Conservation (phyloP, 352 stramenopile species). For the Globisporangium alternatum region DNA sequence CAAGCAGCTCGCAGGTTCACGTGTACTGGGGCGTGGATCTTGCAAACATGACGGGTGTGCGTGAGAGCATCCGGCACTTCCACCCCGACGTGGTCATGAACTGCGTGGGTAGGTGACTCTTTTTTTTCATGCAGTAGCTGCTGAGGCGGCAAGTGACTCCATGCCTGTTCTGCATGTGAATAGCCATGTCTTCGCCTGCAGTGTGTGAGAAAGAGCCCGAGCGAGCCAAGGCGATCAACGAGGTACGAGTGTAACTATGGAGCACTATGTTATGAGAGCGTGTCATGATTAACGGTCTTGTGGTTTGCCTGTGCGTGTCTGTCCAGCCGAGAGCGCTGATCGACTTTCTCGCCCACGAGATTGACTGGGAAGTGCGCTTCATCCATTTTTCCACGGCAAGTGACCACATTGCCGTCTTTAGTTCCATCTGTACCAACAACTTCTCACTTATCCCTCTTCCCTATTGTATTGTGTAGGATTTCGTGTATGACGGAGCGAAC, state of each 20-base stretch:
- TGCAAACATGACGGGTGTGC: constrained; percentile 23
- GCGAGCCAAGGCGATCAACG: constrained; percentile 36
- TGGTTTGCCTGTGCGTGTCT: not conserved
- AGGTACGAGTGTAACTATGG: constrained; percentile 23
- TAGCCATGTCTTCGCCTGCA: constrained; percentile 57
- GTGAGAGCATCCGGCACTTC: constrained; percentile 36
- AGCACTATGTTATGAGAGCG: not conserved
- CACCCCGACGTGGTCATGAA: constrained; percentile 47
- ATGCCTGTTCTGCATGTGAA: not conserved
- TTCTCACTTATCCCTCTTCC: not conserved
- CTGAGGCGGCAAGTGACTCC: not conserved
- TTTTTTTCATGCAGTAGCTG: too few species aligned
- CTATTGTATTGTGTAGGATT: constrained; percentile 30
- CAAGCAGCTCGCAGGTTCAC: constrained; percentile 16
- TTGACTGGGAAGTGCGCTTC: constrained; percentile 29
- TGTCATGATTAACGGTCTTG: not conserved
- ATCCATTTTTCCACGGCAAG: constrained; percentile 62
- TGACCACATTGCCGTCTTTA: not conserved
- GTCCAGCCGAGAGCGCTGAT: constrained; percentile 35
- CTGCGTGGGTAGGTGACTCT: constrained; percentile 54
- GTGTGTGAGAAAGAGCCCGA: constrained; percentile 49
- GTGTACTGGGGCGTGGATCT: constrained; percentile 50
- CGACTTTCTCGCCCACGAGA: constrained; percentile 24
- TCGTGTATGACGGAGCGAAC: constrained; percentile 50
- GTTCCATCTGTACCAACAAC: not conserved